Percentiles rank a stretch among this genome's conserved stretches.
These are phyloP conservation scores for Pseudogymnoascus sp. DNA, from an alignment of 2,329 filamentous ascomycete species.

Conservation along the genomic window DNA sequence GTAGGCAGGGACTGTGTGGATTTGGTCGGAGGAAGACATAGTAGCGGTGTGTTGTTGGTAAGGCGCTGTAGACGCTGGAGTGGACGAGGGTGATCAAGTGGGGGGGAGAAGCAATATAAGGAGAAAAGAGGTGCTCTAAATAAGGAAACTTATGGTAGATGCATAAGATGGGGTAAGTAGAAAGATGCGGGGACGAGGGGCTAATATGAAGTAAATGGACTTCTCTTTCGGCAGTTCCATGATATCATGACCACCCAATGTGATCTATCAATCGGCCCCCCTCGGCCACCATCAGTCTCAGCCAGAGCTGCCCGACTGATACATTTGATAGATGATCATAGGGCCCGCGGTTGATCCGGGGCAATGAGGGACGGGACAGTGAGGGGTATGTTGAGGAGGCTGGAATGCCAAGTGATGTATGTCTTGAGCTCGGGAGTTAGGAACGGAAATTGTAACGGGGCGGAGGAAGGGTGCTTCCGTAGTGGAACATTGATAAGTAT, in stretches of 20 bases:
- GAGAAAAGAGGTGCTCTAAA: not conserved
- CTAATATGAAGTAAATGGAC: not conserved
- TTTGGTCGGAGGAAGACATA: not conserved
- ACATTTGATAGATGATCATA: not conserved
- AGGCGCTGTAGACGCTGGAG: not conserved
- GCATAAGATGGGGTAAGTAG: not conserved
- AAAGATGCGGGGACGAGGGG: not conserved
- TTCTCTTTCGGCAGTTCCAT: conserved; percentile 6
- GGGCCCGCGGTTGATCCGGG: not conserved
- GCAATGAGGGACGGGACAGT: not conserved
- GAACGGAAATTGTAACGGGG: not conserved
- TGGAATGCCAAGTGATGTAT: not conserved
- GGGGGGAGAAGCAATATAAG: not conserved
- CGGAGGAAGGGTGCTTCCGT: not conserved
- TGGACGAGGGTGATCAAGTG: not conserved
- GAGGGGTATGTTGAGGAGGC: not conserved
- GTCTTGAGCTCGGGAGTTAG: not conserved
- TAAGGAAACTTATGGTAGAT: not conserved
- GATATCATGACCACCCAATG: not conserved
- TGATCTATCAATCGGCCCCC: not conserved
- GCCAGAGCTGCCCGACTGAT: not conserved
- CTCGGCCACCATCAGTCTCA: not conserved
- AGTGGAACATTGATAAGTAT: not conserved
- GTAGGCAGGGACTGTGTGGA: conserved; percentile 35
- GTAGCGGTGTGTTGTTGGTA: not conserved